These are phyloP conservation scores for Corymbia maculata DNA, from an alignment of 345 rosid genomes.

Conservation along the genomic window DNA sequence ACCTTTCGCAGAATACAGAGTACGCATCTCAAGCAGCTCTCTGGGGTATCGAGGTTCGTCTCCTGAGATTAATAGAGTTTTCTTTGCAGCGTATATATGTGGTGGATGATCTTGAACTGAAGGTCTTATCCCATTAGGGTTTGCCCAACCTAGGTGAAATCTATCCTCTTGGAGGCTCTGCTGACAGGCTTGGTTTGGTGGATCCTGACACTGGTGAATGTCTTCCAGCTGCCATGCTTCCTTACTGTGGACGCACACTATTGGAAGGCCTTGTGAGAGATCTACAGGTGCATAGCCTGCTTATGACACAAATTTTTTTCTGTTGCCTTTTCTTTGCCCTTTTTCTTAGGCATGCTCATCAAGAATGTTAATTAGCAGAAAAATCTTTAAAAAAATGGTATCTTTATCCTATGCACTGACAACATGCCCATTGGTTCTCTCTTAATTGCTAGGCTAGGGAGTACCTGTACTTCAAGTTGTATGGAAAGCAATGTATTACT, in stretches of 20 bases:
- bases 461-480: constrained; percentile 76
- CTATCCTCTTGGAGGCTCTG: constrained; percentile 89
- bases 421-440: neutral
- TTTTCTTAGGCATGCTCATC: neutral
- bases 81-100: neutral
- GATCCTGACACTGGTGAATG: constrained; percentile 83
- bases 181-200: constrained; percentile 81
- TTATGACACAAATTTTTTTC: neutral
- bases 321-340: neutral
- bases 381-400: neutral
- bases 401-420: neutral
- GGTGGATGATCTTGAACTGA: constrained; percentile 19
- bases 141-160: constrained; percentile 92
- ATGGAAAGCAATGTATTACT: constrained; percentile 77
- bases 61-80: neutral
- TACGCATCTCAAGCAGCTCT: constrained; percentile 88
- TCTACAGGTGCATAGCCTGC: constrained; percentile 59
- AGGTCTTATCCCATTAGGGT: constrained; percentile 51
- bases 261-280: constrained; percentile 93
- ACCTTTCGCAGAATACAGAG: constrained; percentile 58
- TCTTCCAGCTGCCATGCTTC: constrained; percentile 96
- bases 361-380: neutral
- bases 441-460: constrained; percentile 65
- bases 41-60: constrained; percentile 87
- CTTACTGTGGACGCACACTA: constrained; percentile 83